Percentiles rank a stretch among this genome's conserved stretches.
Conservation (phyloP, 164 flowering plant species). For the Vitis rupestris region DNA sequence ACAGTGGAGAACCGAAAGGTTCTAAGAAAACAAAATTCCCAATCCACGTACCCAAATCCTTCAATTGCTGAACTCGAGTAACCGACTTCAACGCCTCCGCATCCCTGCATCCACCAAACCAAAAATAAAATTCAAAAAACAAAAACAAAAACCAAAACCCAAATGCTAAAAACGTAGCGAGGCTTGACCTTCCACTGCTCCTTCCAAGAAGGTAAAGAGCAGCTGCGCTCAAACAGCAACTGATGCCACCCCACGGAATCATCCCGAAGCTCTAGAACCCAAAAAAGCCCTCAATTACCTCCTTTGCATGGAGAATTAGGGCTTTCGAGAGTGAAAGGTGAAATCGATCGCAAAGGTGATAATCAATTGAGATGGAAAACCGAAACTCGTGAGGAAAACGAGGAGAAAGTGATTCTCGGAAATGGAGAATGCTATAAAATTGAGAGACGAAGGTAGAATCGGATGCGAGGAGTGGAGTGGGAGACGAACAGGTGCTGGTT, state of each 20-base stretch:
- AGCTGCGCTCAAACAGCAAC: constrained; percentile 92
- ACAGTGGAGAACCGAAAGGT: background rate
- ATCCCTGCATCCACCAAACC: constrained; percentile 50
- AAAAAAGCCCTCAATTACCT: background rate
- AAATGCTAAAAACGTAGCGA: background rate
- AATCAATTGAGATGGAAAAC: too few species aligned
- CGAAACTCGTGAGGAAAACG: background rate
- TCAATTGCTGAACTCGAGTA: constrained; percentile 73
- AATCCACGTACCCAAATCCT: constrained; percentile 70
- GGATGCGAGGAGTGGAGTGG: constrained; percentile 10
- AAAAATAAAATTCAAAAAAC: background rate
- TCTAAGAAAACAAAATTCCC: background rate
- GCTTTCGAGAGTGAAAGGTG: background rate
- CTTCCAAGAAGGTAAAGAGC: constrained; percentile 92
- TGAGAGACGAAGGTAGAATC: constrained; percentile 3
- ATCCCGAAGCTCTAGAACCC: constrained; percentile 23
- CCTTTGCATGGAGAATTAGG: background rate
- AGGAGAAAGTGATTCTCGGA: too few species aligned
- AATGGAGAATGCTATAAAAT: too few species aligned
- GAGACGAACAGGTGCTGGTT: constrained; percentile 1
- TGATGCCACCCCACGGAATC: constrained; percentile 90
- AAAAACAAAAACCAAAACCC: background rate
- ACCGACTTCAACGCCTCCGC: constrained; percentile 76
- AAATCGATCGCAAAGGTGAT: too few species aligned
- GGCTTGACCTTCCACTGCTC: constrained; percentile 74